Percentiles rank a stretch among this genome's conserved stretches.
These are phyloP conservation scores for Cytospora piceicola DNA, from an alignment of 2,329 filamentous ascomycete genomes.

Conservation along the genomic window DNA sequence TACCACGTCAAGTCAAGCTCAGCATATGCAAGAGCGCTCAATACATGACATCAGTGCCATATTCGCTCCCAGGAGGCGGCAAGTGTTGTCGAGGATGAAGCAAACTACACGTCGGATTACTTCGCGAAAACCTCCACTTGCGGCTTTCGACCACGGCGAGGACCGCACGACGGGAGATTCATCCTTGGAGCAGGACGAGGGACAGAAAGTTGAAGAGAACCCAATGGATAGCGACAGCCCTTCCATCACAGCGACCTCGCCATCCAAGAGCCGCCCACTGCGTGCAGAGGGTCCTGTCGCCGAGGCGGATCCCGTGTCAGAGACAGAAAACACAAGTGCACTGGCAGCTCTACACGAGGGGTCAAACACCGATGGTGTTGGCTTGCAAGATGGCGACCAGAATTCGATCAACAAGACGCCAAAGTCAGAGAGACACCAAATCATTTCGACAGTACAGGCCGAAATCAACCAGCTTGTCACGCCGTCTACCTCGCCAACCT, in stretches of 20 bases:
- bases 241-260: too few species aligned
- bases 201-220: background rate
- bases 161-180: background rate
- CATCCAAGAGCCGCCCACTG: too few species aligned
- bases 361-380: background rate
- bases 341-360: background rate
- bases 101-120: background rate
- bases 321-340: background rate
- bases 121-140: background rate
- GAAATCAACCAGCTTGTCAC: conserved; percentile 2
- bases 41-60: conserved; percentile 1
- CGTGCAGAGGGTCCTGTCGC: background rate
- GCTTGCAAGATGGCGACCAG: conserved; percentile 4
- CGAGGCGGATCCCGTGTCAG: background rate
- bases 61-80: background rate
- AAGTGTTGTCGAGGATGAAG: background rate
- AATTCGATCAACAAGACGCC: conserved; percentile 8
- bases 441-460: background rate
- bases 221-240: background rate
- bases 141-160: background rate
- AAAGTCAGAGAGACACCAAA: background rate
- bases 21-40: background rate
- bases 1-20: background rate
- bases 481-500: background rate
- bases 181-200: background rate